These are phyloP conservation scores for Comarum palustre DNA, from an alignment of 306 rosid genomes.

Conservation along the genomic window DNA sequence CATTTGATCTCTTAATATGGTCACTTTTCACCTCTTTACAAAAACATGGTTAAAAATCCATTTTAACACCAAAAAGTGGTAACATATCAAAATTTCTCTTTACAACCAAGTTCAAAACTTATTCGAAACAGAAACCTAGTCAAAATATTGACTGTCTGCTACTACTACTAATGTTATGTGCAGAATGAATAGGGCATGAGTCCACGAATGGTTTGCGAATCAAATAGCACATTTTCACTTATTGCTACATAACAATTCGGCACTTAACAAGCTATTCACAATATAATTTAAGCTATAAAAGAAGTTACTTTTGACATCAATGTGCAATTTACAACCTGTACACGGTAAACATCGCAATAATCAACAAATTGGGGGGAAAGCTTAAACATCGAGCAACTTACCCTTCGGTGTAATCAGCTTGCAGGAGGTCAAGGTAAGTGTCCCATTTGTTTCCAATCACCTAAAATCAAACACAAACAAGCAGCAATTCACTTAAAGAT, in stretches of 20 bases:
- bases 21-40: no score
- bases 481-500: neutral
- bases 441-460: slow-evolving; percentile 98
- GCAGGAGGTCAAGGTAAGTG: slow-evolving; percentile 78
- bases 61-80: no score
- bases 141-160: neutral
- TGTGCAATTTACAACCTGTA: neutral
- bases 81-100: no score
- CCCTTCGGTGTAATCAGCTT: slow-evolving; percentile 91
- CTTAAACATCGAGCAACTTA: slow-evolving; percentile 16
- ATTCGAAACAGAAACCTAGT: neutral
- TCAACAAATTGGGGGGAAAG: neutral
- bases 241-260: neutral
- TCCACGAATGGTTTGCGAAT: neutral
- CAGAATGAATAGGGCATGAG: neutral
- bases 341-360: neutral
- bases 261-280: neutral
- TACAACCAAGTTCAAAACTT: neutral
- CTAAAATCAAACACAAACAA: slow-evolving; percentile 32
- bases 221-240: neutral
- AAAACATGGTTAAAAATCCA: no score
- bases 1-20: no score
- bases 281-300: neutral
- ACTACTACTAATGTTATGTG: neutral
- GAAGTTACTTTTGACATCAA: neutral